These are phyloP conservation scores for Pseudocercospora musae DNA, from an alignment of 2,329 filamentous ascomycete species.

Conservation along the genomic window DNA sequence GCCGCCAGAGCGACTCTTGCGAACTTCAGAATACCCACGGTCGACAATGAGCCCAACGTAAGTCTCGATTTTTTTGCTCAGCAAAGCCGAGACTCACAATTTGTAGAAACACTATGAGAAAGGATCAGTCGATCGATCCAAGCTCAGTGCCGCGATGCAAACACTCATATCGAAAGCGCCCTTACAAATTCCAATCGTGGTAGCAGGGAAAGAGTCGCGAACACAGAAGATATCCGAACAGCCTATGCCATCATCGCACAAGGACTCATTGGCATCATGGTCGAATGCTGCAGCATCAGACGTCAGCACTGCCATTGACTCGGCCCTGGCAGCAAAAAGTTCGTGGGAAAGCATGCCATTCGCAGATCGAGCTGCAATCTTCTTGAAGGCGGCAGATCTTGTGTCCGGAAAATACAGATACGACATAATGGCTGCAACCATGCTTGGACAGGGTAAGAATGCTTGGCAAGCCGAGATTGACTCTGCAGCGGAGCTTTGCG, in stretches of 20 bases:
- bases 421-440: slow-evolving; percentile 92
- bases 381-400: slow-evolving; percentile 92
- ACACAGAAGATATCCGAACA: slow-evolving; percentile 66
- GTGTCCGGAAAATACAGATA: slow-evolving; percentile 91
- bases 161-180: slow-evolving; percentile 65
- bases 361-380: slow-evolving; percentile 84
- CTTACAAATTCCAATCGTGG: slow-evolving; percentile 74
- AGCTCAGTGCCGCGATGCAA: slow-evolving; percentile 70
- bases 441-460: slow-evolving; percentile 97
- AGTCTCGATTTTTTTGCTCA: slow-evolving; percentile 33
- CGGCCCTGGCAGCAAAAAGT: slow-evolving; percentile 79
- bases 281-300: slow-evolving; percentile 75
- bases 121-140: slow-evolving; percentile 73
- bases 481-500: slow-evolving; percentile 82
- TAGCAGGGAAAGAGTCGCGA: slow-evolving; percentile 67
- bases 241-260: slow-evolving; percentile 78
- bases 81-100: slow-evolving; percentile 1
- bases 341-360: slow-evolving; percentile 86
- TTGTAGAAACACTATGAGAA: slow-evolving; percentile 81
- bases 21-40: slow-evolving; percentile 79
- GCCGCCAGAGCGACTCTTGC: slow-evolving; percentile 60
- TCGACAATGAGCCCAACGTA: slow-evolving; percentile 95
- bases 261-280: slow-evolving; percentile 73
- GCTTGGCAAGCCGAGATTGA: slow-evolving; percentile 99
- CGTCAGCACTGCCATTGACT: slow-evolving; percentile 74